Evolutionary conservation across 2,329 filamentous ascomycete species (phyloP), one percentile per base, ranked within the genome.

Genomic region (Fusarium pininemorale): DNA sequence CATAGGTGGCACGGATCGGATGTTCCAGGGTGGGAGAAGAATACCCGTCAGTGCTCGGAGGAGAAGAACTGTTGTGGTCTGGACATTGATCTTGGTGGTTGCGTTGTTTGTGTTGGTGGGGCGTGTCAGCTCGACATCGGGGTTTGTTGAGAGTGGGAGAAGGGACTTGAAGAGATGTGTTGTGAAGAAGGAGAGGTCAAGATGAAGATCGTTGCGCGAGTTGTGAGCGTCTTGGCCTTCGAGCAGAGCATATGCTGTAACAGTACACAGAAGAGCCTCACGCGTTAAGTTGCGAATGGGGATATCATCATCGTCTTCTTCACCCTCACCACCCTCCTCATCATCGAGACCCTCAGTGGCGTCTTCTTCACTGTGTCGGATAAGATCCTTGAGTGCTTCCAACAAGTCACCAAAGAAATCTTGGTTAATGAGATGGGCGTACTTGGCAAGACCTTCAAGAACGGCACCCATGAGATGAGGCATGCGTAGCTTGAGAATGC

Each of bases 381-480:
- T 96, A 50, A 99, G 89, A 73, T 99, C 96, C 82, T 97, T 97
- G 44, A 99, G 87, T 1, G 95, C 96, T 83, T 98, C 96, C 16
- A 99, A 89, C 37, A 99, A 88, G 80, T 99, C 96, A 35, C 96
- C 96, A 78, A 99, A 99, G 86, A 99, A 98, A 81, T 99, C 94
- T 80, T 99, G 95, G 84, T 99, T 99, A 87, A 99, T 99, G 68
- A 99, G 88, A 81, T 98, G 96, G 7, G 95, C 92, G 80, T 97
- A 99, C 80, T 95, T 95, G 57, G 96, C 95, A 28, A 99, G 86
- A 35, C 96, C 96, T 85, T 98, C 96, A 10, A 99, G 89, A 1
- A 98, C 95, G 20, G 96, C 95, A n/a, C 96, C 96, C 94, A 98
- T 98, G 24, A 99, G 89, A 75, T 93, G 90, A 20, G 94, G 92